Conservation (phyloP, 2,329 filamentous ascomycete genomes). For the Furcasterigmium furcatum region DNA sequence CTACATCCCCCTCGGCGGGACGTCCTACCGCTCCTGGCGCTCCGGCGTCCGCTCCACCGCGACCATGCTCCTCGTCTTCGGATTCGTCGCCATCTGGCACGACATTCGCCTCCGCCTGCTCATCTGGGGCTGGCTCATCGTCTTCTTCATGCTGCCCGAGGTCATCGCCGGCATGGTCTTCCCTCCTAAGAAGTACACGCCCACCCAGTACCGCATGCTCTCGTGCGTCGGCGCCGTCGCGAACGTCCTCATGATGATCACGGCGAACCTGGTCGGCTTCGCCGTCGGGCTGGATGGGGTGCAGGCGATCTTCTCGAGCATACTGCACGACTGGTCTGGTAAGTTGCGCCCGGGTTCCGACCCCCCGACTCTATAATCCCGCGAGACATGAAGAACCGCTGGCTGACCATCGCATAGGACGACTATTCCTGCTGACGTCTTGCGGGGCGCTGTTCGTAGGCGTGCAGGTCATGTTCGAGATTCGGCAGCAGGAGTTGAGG, state of each 20-base stretch:
- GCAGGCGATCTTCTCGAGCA: constrained; percentile 69
- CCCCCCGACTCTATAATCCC: neutral
- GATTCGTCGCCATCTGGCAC: constrained; percentile 97
- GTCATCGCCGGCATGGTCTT: constrained; percentile 70
- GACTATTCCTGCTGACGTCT: constrained; percentile 69
- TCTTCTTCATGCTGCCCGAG: constrained; percentile 91
- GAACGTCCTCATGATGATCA: constrained; percentile 94
- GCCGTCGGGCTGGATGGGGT: constrained; percentile 88
- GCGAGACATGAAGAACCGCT: neutral
- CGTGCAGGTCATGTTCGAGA: constrained; percentile 94
- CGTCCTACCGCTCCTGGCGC: constrained; percentile 41
- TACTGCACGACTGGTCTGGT: constrained; percentile 73
- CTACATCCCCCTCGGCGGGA: constrained; percentile 85
- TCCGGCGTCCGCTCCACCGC: constrained; percentile 56
- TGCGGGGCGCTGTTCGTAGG: constrained; percentile 78
- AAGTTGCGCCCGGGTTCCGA: constrained; percentile 22
- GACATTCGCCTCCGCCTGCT: constrained; percentile 89
- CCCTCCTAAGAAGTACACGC: constrained; percentile 68
- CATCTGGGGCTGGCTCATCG: constrained; percentile 96
- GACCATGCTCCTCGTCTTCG: constrained; percentile 86
- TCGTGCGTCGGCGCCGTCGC: constrained; percentile 77
- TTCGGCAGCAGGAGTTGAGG: constrained; percentile 79
- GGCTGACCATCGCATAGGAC: constrained; percentile 42
- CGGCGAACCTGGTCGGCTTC: constrained; percentile 91
- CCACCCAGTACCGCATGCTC: constrained; percentile 71